Percentiles rank a stretch among this genome's conserved stretches.
Evolutionary conservation across 495 filamentous ascomycete genomes (phyloP).

Genomic region (Amphirosellinia nigrospora): DNA sequence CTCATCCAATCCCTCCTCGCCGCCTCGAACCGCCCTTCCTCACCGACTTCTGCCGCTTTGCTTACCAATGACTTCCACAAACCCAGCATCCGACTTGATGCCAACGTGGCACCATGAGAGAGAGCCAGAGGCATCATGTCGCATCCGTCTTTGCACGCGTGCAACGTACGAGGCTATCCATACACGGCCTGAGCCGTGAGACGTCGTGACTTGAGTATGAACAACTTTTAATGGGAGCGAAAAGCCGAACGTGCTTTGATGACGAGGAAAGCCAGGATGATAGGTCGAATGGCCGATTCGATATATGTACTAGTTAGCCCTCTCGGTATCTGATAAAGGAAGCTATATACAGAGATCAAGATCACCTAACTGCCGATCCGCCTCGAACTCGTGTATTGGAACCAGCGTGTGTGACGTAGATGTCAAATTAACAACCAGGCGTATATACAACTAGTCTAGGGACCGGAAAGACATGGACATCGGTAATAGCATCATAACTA

Average conservation of each 20-base stretch:
- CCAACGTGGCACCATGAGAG: constrained; percentile 5
- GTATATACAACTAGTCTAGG: neutral
- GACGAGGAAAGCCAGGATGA: neutral
- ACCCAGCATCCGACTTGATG: neutral
- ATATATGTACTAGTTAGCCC: neutral
- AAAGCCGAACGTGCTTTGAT: neutral
- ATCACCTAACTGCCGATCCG: too few species aligned
- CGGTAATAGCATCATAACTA: neutral
- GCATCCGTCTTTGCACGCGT: neutral
- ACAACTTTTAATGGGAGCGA: neutral
- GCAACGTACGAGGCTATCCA: neutral
- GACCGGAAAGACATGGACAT: neutral
- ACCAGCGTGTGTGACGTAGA: neutral
- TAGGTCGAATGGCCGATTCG: neutral
- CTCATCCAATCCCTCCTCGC: neutral
- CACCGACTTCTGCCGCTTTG: neutral
- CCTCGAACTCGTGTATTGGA: neutral
- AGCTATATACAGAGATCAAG: neutral
- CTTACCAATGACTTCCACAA: too few species aligned
- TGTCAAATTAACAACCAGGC: neutral
- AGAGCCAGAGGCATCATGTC: neutral
- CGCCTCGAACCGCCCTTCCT: neutral
- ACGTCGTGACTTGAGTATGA: too few species aligned
- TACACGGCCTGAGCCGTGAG: neutral
- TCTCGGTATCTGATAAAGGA: neutral